phyloP scores from a whole-genome alignment of 805 yeast species.

The Saccharomycopsis fodiens region DNA sequence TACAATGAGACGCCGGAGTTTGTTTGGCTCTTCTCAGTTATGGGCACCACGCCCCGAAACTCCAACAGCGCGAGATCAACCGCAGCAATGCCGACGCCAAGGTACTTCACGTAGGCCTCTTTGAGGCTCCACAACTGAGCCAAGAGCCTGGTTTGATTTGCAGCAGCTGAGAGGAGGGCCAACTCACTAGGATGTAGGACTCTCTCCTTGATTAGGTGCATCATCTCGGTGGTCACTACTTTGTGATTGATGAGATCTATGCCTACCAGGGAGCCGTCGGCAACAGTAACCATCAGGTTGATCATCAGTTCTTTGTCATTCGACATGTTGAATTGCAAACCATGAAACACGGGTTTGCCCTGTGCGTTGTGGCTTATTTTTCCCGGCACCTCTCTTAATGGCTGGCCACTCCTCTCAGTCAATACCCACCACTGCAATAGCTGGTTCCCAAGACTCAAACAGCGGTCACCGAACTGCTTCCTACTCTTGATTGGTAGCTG shows the following conservation, averaged over 20 bases:
- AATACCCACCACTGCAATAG: conserved; percentile 13
- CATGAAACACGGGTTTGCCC: conserved; percentile 16
- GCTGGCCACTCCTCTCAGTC: background rate
- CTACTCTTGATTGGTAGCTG: conserved; percentile 12
- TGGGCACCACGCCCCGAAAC: conserved; percentile 1
- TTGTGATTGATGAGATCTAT: conserved; percentile 17
- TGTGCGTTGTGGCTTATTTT: background rate
- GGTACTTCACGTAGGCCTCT: conserved; percentile 18
- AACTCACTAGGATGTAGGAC: conserved; percentile 10
- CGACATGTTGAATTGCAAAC: conserved; percentile 15
- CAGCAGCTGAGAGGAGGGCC: background rate
- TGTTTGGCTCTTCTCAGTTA: background rate
- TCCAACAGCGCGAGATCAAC: conserved; percentile 10
- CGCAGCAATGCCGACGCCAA: conserved; percentile 15
- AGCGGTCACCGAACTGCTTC: conserved; percentile 7
- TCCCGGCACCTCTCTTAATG: background rate
- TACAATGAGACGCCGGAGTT: conserved; percentile 5
- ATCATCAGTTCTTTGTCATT: conserved; percentile 18
- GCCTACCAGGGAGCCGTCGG: conserved; percentile 4
- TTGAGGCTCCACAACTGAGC: conserved; percentile 20
- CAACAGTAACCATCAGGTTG: conserved; percentile 12
- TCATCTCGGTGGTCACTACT: conserved; percentile 2
- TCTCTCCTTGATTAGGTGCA: conserved; percentile 3
- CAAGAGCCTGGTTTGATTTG: background rate
- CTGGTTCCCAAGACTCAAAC: conserved; percentile 14